Base-by-base conservation (phyloP, 768 basidiomycete species). In the Podaxis sp. region DNA sequence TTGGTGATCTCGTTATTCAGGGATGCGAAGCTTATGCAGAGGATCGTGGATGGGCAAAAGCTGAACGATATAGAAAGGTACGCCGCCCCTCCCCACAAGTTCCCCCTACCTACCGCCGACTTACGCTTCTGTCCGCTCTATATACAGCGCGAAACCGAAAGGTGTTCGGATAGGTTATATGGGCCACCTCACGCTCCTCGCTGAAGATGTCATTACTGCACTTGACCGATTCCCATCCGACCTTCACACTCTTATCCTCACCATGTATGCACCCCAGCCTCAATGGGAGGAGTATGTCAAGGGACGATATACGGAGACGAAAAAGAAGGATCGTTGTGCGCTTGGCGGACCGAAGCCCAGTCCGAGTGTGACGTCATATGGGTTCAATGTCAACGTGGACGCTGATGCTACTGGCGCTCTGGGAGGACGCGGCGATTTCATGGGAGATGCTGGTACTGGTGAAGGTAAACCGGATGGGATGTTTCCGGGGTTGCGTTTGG, bases 131-230 rank as follows among this genome's bases (percentile, higher is more conserved):
- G 44, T 65, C 58, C 30, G 28, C 17, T 52, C 26, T 6, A 38
- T 19, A 28, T 63, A 22, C 69, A 92, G 90, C 66, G 73, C 84
- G 48, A 88, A 89, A 72, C 87, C 88, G 8, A 90, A 92, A 68
- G 87, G 90, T 22, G 83, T 90, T 39, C 87, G 96, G 30, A 74
- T 96, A 48, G 96, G 95, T 2, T 96, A 93, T 76, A 99, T 99
- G 96, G 96, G 96, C 0, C 96, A 99, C 73, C 83, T 99, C 15
- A 92, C 91, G 12, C 86, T 98, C 67, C 94, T 99, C 68, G 89
- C 95, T 0, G 97, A 98, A 74, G 96, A 99, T 69, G 88, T 97
- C 19, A 89, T 97, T 71, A 87, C 87, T 61, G 92, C 96, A 8
- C 83, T 99, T 63, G 89, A 93, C 22, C 88, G 92, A 57, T 95